Base-by-base conservation (phyloP, 129 eudicot genomes). In the Heracleum sosnowskyi region DNA sequence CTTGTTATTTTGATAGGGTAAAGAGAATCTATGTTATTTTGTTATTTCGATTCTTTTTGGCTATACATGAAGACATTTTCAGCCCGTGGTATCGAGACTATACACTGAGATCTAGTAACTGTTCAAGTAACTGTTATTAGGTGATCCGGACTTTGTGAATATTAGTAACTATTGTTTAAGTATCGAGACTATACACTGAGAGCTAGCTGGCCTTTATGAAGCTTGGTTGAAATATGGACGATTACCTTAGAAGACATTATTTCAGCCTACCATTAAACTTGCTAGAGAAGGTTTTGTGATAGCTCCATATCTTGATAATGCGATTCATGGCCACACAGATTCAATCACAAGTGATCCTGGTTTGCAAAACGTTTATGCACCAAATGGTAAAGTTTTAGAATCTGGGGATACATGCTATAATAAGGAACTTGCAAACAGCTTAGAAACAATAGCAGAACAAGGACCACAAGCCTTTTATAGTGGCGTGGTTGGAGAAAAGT, bases 391-490 rank as follows among this genome's bases (percentile, higher is more conserved):
- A 80, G 53, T 92, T 80, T 70, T 96, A 72, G 57, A 83, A 87
- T 78, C 89, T 44, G 99, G 99, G 41, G 99, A 96, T 47, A 82
- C 60, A 37, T 96, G 99, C 84, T 88, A 88, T 77, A 92, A 92
- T 82, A 78, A 80, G 75, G 90, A 92, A 75, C 97, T 92, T 11
- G 91, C 95, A 16, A 80, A 73, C 82, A 95, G 86, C 82, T 87
- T 95, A 82, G 88, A 91, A 82, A 87, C 82, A 11, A 60, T 95
- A 77, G 98, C 98, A 37, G 91, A 92, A 83, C 85, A 96, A 79
- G 99, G 99, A 13, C 91, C 93, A 9, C 70, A 80, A 79, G 95
- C 91, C 15, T 96, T 96, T 72, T 96, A 96, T 69, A 85, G 86
- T 76, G 97, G 99, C 3, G 55, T 76, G 69, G 81, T 90, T 44